A percentile compares a stretch with the other conserved stretches of the same genome.
These are phyloP conservation scores for Cicer judaicum DNA, from an alignment of 306 rosid genomes.

Conservation along the genomic window DNA sequence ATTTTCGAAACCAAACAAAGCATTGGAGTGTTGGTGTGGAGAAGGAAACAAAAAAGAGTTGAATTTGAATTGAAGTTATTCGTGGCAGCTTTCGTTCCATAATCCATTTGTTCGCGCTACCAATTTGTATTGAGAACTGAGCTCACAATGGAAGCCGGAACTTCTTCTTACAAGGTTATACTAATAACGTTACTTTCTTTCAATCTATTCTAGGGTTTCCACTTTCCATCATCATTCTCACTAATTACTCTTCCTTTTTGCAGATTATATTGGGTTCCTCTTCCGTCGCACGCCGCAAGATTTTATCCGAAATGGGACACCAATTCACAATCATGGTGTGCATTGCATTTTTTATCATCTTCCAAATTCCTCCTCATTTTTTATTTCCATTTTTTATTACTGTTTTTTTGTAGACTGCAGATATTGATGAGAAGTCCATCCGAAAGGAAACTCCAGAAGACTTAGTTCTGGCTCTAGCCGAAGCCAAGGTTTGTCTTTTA, in stretches of 20 bases:
- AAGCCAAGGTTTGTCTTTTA: constrained; percentile 74
- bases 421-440: constrained; percentile 89
- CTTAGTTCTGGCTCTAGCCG: constrained; percentile 87
- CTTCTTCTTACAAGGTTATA: constrained; percentile 52
- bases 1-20: too few relatives aligned
- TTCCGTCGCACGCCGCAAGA: constrained; percentile 69
- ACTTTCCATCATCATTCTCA: background rate
- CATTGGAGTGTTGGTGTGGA: too few relatives aligned
- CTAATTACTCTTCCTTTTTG: constrained; percentile 14
- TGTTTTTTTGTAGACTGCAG: constrained; percentile 68
- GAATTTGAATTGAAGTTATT: too few relatives aligned
- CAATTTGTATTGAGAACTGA: too few relatives aligned
- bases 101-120: too few relatives aligned
- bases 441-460: constrained; percentile 86
- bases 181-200: background rate
- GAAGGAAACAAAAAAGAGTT: too few relatives aligned
- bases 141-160: constrained; percentile 43
- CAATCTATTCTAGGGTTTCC: constrained; percentile 48
- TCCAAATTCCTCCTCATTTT: background rate
- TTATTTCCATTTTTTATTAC: constrained; percentile 7
- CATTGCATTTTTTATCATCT: background rate
- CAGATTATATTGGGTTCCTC: constrained; percentile 84
- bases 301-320: constrained; percentile 81
- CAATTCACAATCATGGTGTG: constrained; percentile 75
- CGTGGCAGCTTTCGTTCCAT: too few relatives aligned